Evolutionary conservation across 2,329 filamentous ascomycete species (phyloP).

Genomic region (Zarea fungicola): DNA sequence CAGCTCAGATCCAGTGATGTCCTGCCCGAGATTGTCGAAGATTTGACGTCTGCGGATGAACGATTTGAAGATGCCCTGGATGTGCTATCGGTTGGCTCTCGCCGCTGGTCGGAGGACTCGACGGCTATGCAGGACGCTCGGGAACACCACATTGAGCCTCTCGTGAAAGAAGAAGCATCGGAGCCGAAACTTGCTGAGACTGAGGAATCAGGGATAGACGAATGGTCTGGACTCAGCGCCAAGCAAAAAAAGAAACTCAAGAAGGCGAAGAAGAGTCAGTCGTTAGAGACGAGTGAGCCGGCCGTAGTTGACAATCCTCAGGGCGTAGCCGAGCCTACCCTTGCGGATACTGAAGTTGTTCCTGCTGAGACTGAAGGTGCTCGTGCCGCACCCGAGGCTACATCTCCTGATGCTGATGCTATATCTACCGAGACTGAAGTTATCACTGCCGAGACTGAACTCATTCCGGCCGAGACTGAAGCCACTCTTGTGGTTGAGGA

Average conservation of each 20-base stretch:
- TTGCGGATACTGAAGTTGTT: not conserved
- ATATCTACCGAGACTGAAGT: not conserved
- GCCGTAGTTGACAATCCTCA: not conserved
- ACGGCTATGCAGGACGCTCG: conserved; percentile 6
- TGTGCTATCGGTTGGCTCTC: conserved; percentile 12
- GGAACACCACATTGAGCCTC: conserved; percentile 9
- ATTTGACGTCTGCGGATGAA: conserved; percentile 30
- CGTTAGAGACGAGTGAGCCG: conserved; percentile 1
- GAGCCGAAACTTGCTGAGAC: conserved; percentile 7
- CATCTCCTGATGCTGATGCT: not conserved
- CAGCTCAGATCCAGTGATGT: conserved; percentile 14
- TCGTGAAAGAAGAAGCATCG: not conserved
- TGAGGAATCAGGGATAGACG: conserved; percentile 6
- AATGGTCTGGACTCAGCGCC: conserved; percentile 12
- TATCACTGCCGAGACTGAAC: not conserved
- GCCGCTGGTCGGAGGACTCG: conserved; percentile 17
- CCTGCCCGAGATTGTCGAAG: conserved; percentile 23
- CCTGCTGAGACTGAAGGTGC: not conserved
- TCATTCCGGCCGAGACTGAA: not conserved
- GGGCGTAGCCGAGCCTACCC: not conserved
- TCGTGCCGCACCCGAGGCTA: not conserved
- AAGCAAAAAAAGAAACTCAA: conserved; percentile 24
- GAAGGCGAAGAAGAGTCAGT: conserved; percentile 19
- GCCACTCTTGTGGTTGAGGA: not conserved
- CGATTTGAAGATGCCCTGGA: conserved; percentile 32